phyloP scores from a whole-genome alignment of 169 alveolate species.

The Eimeria maxima region DNA sequence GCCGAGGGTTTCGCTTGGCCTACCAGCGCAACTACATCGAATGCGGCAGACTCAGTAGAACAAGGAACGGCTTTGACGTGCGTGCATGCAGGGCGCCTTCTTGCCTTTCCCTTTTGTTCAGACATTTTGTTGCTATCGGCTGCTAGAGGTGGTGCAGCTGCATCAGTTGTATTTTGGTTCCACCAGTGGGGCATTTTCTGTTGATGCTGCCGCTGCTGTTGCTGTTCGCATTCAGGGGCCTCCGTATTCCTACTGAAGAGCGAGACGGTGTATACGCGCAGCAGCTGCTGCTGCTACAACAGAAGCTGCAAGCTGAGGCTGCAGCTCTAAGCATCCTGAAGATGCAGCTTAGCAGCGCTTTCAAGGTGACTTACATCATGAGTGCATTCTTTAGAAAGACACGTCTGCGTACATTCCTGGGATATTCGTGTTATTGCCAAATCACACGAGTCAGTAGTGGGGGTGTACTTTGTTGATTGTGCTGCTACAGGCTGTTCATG shows the following conservation, averaged over 20 bases:
- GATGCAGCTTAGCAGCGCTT: conserved; percentile 62
- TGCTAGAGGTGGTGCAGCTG: neutral
- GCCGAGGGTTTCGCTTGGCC: neutral
- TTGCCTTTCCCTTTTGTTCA: neutral
- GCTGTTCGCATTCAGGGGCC: conserved; percentile 6
- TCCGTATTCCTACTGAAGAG: conserved; percentile 5
- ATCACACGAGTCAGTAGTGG: neutral
- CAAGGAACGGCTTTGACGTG: neutral
- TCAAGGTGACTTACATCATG: neutral
- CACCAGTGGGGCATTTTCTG: neutral
- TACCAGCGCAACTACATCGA: neutral
- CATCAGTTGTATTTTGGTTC: neutral
- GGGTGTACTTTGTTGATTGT: neutral
- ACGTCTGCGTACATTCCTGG: neutral
- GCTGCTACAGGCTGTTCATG: conserved; percentile 12
- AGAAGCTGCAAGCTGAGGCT: conserved; percentile 38
- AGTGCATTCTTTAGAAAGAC: neutral
- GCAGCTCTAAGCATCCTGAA: conserved; percentile 10
- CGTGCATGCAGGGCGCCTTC: neutral
- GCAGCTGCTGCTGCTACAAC: conserved; percentile 38
- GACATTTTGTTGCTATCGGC: neutral
- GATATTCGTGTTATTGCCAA: neutral
- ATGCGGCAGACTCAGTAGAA: neutral
- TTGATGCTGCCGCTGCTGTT: neutral
- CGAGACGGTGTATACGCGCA: neutral